Evolutionary conservation across 495 filamentous ascomycete species (phyloP).

Genomic region (Trichodelitschia bisporula): DNA sequence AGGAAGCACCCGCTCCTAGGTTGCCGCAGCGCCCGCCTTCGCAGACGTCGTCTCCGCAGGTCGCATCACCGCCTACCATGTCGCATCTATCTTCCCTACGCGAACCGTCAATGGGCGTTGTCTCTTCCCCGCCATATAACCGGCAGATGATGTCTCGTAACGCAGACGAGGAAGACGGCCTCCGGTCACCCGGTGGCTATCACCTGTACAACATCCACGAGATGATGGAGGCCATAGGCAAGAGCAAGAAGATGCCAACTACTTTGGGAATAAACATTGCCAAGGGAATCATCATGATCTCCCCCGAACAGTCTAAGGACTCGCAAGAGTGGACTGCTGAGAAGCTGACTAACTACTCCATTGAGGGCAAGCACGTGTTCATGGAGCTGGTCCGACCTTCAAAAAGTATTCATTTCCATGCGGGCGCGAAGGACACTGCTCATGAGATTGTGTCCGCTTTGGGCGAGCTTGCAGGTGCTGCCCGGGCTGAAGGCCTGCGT

Average conservation of each 20-base stretch:
- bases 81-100: slow-evolving; percentile 20
- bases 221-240: slow-evolving; percentile 81
- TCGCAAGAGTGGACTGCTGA: slow-evolving; percentile 88
- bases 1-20: slow-evolving; percentile 32
- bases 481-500: slow-evolving; percentile 55
- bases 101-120: slow-evolving; percentile 14
- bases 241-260: slow-evolving; percentile 92
- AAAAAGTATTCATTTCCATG: slow-evolving; percentile 89
- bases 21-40: slow-evolving; percentile 48
- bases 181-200: slow-evolving; percentile 47
- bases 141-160: slow-evolving; percentile 22
- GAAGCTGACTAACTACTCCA: slow-evolving; percentile 80
- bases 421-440: slow-evolving; percentile 88
- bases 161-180: slow-evolving; percentile 4
- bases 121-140: slow-evolving; percentile 37
- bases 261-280: slow-evolving; percentile 72
- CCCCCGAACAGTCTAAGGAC: slow-evolving; percentile 57
- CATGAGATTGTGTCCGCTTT: slow-evolving; percentile 74
- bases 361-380: slow-evolving; percentile 96
- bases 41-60: no score
- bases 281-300: slow-evolving; percentile 72
- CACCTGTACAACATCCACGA: slow-evolving; percentile 93
- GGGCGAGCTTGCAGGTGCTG: slow-evolving; percentile 69
- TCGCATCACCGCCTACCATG: slow-evolving; percentile 21
- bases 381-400: slow-evolving; percentile 75